Evolutionary conservation across 805 yeast genomes (phyloP).

Genomic region (Ogataea salicorniae): DNA sequence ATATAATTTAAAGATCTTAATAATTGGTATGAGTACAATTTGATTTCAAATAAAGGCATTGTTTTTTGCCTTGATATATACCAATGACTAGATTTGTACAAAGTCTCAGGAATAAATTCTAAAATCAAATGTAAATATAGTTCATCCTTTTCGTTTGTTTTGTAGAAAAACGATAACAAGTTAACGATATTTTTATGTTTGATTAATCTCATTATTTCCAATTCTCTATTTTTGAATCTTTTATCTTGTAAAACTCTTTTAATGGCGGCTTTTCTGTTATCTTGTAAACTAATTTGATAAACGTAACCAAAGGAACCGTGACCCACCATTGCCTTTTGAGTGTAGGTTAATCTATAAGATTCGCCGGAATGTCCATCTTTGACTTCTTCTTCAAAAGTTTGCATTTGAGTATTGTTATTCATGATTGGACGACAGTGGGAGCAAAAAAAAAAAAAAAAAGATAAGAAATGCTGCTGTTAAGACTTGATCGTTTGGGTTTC

Average conservation of each 20-base stretch:
- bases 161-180: conserved; percentile 80
- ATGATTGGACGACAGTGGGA: background rate
- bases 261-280: conserved; percentile 81
- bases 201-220: conserved; percentile 89
- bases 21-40: conserved; percentile 75
- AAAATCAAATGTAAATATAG: conserved; percentile 83
- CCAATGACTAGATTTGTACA: conserved; percentile 85
- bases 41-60: conserved; percentile 89
- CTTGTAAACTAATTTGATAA: conserved; percentile 76
- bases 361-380: conserved; percentile 70
- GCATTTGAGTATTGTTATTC: conserved; percentile 9
- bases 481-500: no score
- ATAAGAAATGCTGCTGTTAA: no score
- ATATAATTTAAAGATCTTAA: conserved; percentile 75
- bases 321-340: conserved; percentile 89
- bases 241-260: conserved; percentile 95
- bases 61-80: conserved; percentile 65
- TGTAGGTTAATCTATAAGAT: conserved; percentile 58
- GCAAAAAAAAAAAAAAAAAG: no score
- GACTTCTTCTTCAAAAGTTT: conserved; percentile 54
- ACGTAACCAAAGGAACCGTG: conserved; percentile 99
- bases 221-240: conserved; percentile 88
- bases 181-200: conserved; percentile 85
- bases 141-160: conserved; percentile 58
- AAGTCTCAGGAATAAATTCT: conserved; percentile 94